Evolutionary conservation across 1,139 yeast genomes (phyloP).

Genomic region (Kodamaea ohmeri): DNA sequence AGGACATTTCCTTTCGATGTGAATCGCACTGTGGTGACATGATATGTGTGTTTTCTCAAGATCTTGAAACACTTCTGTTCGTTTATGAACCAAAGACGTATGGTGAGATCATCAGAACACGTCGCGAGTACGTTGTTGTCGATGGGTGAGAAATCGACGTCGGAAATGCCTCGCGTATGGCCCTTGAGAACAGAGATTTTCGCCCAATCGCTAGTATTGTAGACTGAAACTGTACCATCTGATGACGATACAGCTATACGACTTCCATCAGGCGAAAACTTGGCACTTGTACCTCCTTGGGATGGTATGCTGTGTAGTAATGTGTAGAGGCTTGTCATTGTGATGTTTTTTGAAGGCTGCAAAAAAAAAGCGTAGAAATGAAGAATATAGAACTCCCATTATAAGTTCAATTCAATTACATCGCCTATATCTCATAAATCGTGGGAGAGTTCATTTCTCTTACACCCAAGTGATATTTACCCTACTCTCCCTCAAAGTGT

Average conservation of each 20-base stretch:
- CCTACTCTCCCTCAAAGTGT: no score
- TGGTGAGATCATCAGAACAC: constrained; percentile 82
- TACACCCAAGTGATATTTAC: no score
- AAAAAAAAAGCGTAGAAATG: background rate
- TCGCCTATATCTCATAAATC: no score
- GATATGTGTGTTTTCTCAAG: constrained; percentile 80
- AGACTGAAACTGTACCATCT: constrained; percentile 39
- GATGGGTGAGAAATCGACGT: constrained; percentile 68
- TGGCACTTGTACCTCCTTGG: constrained; percentile 39
- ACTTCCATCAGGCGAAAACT: constrained; percentile 65
- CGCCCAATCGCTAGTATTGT: constrained; percentile 30
- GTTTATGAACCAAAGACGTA: constrained; percentile 67
- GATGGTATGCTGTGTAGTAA: constrained; percentile 10
- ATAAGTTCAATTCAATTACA: no score
- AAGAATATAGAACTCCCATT: no score
- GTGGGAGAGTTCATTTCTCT: no score
- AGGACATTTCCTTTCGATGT: constrained; percentile 74
- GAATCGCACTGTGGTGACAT: constrained; percentile 71
- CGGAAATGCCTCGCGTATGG: constrained; percentile 69
- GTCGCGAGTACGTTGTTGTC: constrained; percentile 74
- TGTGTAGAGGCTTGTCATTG: constrained; percentile 12
- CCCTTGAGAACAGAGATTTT: constrained; percentile 47
- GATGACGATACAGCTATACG: constrained; percentile 57
- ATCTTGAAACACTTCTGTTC: constrained; percentile 54
- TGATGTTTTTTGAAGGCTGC: background rate